Evolutionary conservation across 768 basidiomycete genomes (phyloP), one percentile per base, ranked within the genome.

Genomic region (Auriscalpium microsporum): DNA sequence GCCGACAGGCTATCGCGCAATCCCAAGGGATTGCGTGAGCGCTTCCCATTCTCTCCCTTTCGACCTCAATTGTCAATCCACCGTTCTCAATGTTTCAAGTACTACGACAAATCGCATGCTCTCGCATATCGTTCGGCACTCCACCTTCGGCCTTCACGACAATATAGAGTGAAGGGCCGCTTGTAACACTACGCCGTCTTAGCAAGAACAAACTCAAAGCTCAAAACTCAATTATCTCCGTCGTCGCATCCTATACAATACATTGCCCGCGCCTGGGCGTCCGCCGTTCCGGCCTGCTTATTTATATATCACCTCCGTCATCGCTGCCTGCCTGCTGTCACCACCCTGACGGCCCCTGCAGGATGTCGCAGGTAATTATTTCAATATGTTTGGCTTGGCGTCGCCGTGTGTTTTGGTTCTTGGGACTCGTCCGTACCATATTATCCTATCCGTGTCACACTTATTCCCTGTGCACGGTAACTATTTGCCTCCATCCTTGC

Each of bases 321-420:
- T 42, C 17, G 17, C 40, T 42, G 21, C 16, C 28, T 21, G 36
- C 16, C 37, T 11, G n/a, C 11, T 56, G 53, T 49, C 38, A 68
- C 66, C 67, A 60, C 62, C 61, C 56, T 59, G 55, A 53, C 64
- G 59, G 59, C 58, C 61, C 60, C 60, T 59, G 53, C 52, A 36
- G 38, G 50, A 44, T 60, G 62, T 54, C 59, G 65, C 66, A 62
- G 63, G 64, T 63, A 55, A 48, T 45, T 64, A 67, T 72, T 65
- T 68, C 55, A 63, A 67, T 70, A 64, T 67, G 50, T 55, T 57
- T 64, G 62, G 60, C 60, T 60, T 62, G 62, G 61, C 58, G 54
- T 50, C 42, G 52, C 57, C 56, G 54, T 70, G 69, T 74, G 69
- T 71, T 74, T 74, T 73, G 75, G 69, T 70, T 76, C 67, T 64